Conservation (phyloP, 805 yeast genomes). For the Suhomyces pyralidae region DNA sequence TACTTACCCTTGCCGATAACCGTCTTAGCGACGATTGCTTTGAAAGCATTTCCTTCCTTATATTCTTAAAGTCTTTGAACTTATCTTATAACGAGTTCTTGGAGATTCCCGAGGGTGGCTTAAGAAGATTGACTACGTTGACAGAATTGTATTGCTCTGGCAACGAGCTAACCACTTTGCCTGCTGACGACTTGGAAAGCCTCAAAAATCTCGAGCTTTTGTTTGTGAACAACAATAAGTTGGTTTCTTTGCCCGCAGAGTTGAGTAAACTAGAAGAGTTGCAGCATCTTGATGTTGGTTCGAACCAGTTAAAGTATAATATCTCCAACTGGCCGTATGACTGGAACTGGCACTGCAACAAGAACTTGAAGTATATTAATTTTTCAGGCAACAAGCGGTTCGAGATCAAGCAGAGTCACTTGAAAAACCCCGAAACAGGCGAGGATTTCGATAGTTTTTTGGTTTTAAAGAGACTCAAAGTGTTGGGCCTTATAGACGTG, state of each 20-base stretch:
- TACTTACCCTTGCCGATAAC: slow-evolving; percentile 76
- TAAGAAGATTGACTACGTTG: slow-evolving; percentile 54
- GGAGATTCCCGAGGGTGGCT: slow-evolving; percentile 76
- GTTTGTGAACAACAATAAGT: slow-evolving; percentile 76
- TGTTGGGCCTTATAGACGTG: slow-evolving; percentile 90
- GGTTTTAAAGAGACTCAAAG: slow-evolving; percentile 61
- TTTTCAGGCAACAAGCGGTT: slow-evolving; percentile 90
- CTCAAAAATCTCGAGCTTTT: slow-evolving; percentile 58
- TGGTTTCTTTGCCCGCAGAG: slow-evolving; percentile 87
- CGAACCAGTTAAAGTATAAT: slow-evolving; percentile 85
- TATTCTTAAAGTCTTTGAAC: slow-evolving; percentile 61
- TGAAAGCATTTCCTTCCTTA: slow-evolving; percentile 58
- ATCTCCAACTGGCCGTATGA: slow-evolving; percentile 93
- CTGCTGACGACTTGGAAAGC: slow-evolving; percentile 78
- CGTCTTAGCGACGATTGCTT: slow-evolving; percentile 75
- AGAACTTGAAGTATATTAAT: slow-evolving; percentile 71
- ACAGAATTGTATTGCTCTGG: slow-evolving; percentile 78
- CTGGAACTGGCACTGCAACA: slow-evolving; percentile 95
- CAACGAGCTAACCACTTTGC: slow-evolving; percentile 70
- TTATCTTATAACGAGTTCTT: slow-evolving; percentile 79
- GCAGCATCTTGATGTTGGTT: slow-evolving; percentile 81
- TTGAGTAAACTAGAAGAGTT: slow-evolving; percentile 63
- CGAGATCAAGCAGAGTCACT: slow-evolving; percentile 72
- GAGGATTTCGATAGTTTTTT: slow-evolving; percentile 67
- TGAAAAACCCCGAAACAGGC: slow-evolving; percentile 51